These are phyloP conservation scores for Wallemia mellicola DNA, from an alignment of 1,284 basidiomycete species.

Conservation along the genomic window DNA sequence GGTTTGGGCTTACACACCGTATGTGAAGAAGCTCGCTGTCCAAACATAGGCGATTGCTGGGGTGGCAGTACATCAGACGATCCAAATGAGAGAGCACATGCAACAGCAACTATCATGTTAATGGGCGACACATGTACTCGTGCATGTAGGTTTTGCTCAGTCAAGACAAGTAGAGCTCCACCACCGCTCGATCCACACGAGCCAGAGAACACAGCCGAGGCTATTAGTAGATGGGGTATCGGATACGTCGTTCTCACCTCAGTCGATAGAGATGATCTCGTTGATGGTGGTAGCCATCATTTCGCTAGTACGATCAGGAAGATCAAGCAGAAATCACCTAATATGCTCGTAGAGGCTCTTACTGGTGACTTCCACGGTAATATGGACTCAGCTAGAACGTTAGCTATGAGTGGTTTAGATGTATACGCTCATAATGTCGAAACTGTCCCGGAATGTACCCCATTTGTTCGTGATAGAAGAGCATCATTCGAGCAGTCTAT, in stretches of 20 bases:
- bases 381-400: conserved; percentile 38
- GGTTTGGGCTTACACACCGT: conserved; percentile 81
- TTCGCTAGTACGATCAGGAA: conserved; percentile 81
- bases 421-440: conserved; percentile 98
- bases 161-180: conserved; percentile 71
- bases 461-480: conserved; percentile 75
- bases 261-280: conserved; percentile 85
- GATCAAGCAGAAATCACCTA: conserved; percentile 88
- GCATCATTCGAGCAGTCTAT: conserved; percentile 78
- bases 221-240: conserved; percentile 87
- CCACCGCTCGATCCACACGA: conserved; percentile 84
- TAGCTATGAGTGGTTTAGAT: conserved; percentile 75
- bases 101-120: conserved; percentile 98
- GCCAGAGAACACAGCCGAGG: conserved; percentile 93
- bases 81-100: conserved; percentile 41
- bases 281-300: conserved; percentile 71
- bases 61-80: conserved; percentile 38
- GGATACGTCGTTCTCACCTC: conserved; percentile 95
- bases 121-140: conserved; percentile 99
- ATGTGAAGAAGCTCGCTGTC: conserved; percentile 94
- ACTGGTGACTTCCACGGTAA: conserved; percentile 80
- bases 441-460: conserved; percentile 74
- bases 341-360: conserved; percentile 84
- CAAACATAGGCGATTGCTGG: conserved; percentile 99
- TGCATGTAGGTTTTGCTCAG: conserved; percentile 88